These are phyloP conservation scores for Akanthomyces uredinophilus DNA, from an alignment of 2,329 filamentous ascomycete species.

Conservation along the genomic window DNA sequence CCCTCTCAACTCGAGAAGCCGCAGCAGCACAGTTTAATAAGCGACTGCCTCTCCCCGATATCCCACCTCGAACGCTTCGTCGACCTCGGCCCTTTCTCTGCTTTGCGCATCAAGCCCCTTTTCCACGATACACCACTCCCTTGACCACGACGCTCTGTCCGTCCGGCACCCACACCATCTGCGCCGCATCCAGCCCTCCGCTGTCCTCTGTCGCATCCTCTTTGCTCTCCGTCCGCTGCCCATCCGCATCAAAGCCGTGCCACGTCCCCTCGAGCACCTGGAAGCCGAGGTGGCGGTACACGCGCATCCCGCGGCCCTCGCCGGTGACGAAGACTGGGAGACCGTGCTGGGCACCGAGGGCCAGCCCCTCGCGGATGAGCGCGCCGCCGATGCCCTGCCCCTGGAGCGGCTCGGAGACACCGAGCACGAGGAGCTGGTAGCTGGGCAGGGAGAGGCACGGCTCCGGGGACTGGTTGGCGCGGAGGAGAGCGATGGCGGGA, in stretches of 20 bases:
- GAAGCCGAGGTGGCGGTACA: not conserved
- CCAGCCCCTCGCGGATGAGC: not conserved
- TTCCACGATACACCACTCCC: not conserved
- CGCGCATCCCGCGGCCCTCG: not conserved
- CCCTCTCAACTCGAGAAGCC: too few relatives aligned
- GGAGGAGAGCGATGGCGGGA: not conserved
- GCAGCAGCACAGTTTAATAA: too few relatives aligned
- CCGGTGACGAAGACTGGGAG: slow-evolving; percentile 7
- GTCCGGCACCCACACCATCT: slow-evolving; percentile 6
- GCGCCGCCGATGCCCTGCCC: not conserved
- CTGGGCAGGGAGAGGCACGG: not conserved
- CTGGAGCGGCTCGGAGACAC: not conserved
- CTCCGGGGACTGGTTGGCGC: not conserved
- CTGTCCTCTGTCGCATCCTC: not conserved
- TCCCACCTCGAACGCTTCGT: too few relatives aligned
- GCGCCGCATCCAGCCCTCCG: not conserved
- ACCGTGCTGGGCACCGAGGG: not conserved
- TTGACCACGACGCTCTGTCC: not conserved
- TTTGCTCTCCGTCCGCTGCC: not conserved
- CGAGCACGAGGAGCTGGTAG: not conserved
- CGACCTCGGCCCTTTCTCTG: too few relatives aligned
- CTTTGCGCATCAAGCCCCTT: not conserved
- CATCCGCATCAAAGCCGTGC: not conserved
- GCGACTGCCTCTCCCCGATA: too few relatives aligned
- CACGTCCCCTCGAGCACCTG: not conserved